Evolutionary conservation across 2,329 filamentous ascomycete genomes (phyloP).

Genomic region (Bipolaris gigantea): DNA sequence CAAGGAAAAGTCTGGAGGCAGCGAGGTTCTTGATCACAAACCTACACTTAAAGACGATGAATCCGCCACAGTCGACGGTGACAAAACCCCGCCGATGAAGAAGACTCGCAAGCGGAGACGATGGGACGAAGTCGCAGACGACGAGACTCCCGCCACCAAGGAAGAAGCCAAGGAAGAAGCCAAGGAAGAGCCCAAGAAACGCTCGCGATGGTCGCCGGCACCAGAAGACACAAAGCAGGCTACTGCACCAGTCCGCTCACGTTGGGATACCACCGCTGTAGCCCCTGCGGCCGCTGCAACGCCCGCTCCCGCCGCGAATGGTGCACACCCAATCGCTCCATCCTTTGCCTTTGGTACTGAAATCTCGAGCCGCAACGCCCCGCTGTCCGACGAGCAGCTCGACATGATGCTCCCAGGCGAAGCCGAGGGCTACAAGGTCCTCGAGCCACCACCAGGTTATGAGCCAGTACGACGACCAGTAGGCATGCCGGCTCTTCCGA

Average conservation of each 20-base stretch:
- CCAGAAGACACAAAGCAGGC: slow-evolving; percentile 53
- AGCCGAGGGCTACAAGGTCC: slow-evolving; percentile 87
- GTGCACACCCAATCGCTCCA: slow-evolving; percentile 38
- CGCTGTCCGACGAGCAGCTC: slow-evolving; percentile 90
- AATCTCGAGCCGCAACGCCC: slow-evolving; percentile 74
- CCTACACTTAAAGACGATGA: slow-evolving; percentile 71
- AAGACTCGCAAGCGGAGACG: slow-evolving; percentile 75
- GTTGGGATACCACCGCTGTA: slow-evolving; percentile 41
- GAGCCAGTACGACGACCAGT: slow-evolving; percentile 73
- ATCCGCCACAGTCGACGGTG: slow-evolving; percentile 65
- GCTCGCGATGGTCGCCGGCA: slow-evolving; percentile 81
- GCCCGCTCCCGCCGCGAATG: slow-evolving; percentile 30
- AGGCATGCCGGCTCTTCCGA: slow-evolving; percentile 75
- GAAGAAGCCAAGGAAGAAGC: slow-evolving; percentile 24
- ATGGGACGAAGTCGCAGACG: slow-evolving; percentile 75
- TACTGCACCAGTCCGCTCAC: slow-evolving; percentile 34
- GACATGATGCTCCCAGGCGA: slow-evolving; percentile 87
- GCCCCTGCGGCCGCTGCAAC: slow-evolving; percentile 27
- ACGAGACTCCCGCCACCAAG: slow-evolving; percentile 16
- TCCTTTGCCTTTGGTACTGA: slow-evolving; percentile 77
- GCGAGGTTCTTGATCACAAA: slow-evolving; percentile 66
- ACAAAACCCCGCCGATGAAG: slow-evolving; percentile 68
- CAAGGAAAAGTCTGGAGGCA: slow-evolving; percentile 64
- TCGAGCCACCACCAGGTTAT: slow-evolving; percentile 89
- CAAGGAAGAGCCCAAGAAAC: slow-evolving; percentile 47